Evolutionary conservation across 495 filamentous ascomycete genomes (phyloP), one percentile per base, ranked within the genome.

Genomic region (Penicillium paxilli): DNA sequence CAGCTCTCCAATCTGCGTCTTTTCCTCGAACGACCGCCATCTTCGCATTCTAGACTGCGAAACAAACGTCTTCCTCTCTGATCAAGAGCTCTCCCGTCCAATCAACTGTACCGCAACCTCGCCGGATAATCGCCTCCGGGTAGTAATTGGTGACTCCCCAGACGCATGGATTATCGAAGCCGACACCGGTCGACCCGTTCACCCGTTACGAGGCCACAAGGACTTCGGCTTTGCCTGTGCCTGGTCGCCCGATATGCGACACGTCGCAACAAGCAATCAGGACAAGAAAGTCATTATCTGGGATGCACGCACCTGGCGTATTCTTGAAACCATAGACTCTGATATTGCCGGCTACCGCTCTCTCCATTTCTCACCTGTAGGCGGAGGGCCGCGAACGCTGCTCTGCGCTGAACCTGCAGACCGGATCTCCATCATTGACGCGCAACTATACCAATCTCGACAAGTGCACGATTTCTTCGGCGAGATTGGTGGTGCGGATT

Each of bases 141-240:
- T 87, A 10, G 79, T 94, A 50, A 90, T 96, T 12, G 84, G 85
- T 44, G 87, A 90, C 60, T 78, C 76, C 23, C 71, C 72, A 1
- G 72, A 81, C 37, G 79, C 83, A 9, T 74, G 81, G 57, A 76
- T 90, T 55, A 82, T 84, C 16, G 79, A 87, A 67, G 83, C 87
- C 3, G 85, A 87, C 49, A 79, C 74, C 2, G 87, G 87, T 6
- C 66, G 74, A 45, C 69, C 70, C 0, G 71, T 87, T 10, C 75
- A 80, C 41, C 74, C 72, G 1, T 79, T 96, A 3, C 68, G 72
- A 4, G 86, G 86, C 4, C 93, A 97, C 63, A 79, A 76, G 20
- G 92, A 96, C 66, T 92, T 80, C 59, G 91, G 87, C 44, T 97
- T 97, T 56, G 90, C 92, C 3, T 93, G 89, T 59, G 92, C 87